Conservation (phyloP, 163 green algal species). For the Volvox carteri region DNA sequence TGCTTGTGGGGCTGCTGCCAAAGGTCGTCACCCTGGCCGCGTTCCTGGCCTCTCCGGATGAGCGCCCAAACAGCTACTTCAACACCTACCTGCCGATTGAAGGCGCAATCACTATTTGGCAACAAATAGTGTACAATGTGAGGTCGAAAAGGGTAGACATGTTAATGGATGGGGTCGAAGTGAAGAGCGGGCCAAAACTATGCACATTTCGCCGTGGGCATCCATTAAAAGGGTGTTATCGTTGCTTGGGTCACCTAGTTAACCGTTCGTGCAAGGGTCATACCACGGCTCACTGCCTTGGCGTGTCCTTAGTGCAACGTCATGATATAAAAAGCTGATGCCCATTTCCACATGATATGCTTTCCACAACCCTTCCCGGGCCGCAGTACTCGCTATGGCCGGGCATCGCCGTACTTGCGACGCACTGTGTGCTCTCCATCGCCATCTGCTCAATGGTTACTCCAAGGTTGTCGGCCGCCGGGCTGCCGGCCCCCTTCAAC, state of each 20-base stretch:
- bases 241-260: too few species aligned
- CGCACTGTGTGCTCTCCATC: conserved; percentile 35
- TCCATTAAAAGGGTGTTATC: too few species aligned
- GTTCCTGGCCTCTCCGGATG: background rate
- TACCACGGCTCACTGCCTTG: too few species aligned
- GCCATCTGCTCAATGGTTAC: background rate
- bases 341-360: too few species aligned
- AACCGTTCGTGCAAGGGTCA: too few species aligned
- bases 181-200: too few species aligned
- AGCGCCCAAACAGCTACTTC: conserved; percentile 34
- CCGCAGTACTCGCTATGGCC: conserved; percentile 42
- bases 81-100: conserved; percentile 38
- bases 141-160: too few species aligned
- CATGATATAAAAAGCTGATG: too few species aligned
- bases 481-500: background rate
- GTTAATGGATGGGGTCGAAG: too few species aligned
- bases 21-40: conserved; percentile 27
- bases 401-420: background rate
- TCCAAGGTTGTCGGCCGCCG: background rate
- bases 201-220: too few species aligned
- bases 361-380: background rate
- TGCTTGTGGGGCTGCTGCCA: conserved; percentile 22
- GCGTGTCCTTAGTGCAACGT: too few species aligned
- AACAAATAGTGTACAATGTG: conserved; percentile 40
- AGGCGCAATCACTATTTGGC: conserved; percentile 28